Conservation (phyloP, 208 protist species). For the Leishmania tropica region DNA sequence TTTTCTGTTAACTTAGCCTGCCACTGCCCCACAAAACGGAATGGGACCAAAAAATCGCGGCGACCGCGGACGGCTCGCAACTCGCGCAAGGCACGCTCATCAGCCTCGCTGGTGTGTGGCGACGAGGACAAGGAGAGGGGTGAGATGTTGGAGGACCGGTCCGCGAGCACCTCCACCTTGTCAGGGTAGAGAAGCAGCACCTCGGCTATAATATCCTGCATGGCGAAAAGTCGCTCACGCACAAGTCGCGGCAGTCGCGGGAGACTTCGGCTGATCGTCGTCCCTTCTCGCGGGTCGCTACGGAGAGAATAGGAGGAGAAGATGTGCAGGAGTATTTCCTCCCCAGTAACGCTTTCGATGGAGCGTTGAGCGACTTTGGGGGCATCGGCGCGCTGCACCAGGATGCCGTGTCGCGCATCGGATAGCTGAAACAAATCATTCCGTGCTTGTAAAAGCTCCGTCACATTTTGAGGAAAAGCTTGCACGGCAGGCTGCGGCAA, state of each 20-base stretch:
- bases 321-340: slow-evolving; percentile 78
- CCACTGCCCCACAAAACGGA: slow-evolving; percentile 85
- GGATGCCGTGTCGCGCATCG: slow-evolving; percentile 35
- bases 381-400: slow-evolving; percentile 78
- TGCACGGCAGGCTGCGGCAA: slow-evolving; percentile 29
- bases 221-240: slow-evolving; percentile 43
- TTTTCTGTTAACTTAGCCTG: slow-evolving; percentile 51
- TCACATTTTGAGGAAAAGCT: slow-evolving; percentile 33
- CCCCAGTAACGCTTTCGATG: slow-evolving; percentile 38
- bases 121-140: neutral
- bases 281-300: slow-evolving; percentile 58
- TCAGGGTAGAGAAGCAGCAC: slow-evolving; percentile 66
- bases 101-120: neutral
- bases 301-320: slow-evolving; percentile 61
- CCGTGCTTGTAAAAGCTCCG: slow-evolving; percentile 22
- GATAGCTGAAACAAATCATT: slow-evolving; percentile 27
- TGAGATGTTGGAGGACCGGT: neutral
- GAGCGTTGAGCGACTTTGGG: slow-evolving; percentile 17
- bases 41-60: slow-evolving; percentile 58
- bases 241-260: slow-evolving; percentile 40
- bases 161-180: slow-evolving; percentile 63
- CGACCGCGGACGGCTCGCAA: slow-evolving; percentile 32
- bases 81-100: slow-evolving; percentile 22
- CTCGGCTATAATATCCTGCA: slow-evolving; percentile 62
- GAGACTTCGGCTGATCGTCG: slow-evolving; percentile 57